Conservation (phyloP, 169 alveolate species). For the Perkinsus olseni region DNA sequence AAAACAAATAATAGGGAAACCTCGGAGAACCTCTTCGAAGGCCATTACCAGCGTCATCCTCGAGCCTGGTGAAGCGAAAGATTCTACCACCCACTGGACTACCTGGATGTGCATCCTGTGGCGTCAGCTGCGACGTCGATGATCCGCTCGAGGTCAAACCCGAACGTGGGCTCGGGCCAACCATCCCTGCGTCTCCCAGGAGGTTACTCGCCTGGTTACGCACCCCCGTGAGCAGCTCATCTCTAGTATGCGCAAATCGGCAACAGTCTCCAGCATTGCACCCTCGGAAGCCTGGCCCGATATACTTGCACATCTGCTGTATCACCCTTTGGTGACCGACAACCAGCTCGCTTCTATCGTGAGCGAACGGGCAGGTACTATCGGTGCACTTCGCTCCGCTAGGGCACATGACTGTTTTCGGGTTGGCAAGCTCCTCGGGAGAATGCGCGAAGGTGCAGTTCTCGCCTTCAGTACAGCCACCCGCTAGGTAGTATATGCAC, state of each 20-base stretch:
- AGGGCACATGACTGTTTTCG: background rate
- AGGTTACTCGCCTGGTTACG: background rate
- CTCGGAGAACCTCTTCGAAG: no score
- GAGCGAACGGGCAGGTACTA: background rate
- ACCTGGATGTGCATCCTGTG: background rate
- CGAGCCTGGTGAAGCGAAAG: no score
- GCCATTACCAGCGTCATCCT: no score
- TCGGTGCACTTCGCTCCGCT: background rate
- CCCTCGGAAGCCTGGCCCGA: background rate
- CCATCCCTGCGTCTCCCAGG: background rate
- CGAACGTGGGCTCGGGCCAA: background rate
- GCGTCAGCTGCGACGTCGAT: background rate
- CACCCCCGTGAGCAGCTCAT: background rate
- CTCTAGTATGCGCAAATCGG: background rate
- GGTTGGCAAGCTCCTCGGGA: slow-evolving; percentile 17
- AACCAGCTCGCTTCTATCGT: background rate
- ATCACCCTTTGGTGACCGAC: background rate
- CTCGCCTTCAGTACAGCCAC: slow-evolving; percentile 30
- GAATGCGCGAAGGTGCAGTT: slow-evolving; percentile 37
- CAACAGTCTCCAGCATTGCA: background rate
- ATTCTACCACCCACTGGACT: background rate
- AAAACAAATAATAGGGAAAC: no score
- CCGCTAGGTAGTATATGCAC: slow-evolving; percentile 37
- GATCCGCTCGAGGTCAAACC: background rate
- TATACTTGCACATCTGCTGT: background rate